Evolutionary conservation across 306 rosid genomes (phyloP), one percentile per base, ranked within the genome.

Genomic region (Acmispon strigosus): DNA sequence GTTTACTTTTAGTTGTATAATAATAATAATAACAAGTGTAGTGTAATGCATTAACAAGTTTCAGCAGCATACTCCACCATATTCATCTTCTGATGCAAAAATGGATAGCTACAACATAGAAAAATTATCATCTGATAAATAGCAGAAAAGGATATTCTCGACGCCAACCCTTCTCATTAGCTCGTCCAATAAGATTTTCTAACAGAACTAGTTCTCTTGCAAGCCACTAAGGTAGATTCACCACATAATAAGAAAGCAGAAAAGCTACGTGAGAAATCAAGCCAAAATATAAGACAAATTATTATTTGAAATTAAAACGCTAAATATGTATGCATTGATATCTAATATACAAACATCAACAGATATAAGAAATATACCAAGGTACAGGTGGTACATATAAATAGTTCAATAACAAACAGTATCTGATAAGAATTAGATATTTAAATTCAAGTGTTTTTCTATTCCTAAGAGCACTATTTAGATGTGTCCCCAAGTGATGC

Each of bases 141-240:
- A 71, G 68, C 63, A 69, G 76, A 22, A 75, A 83, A 92, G 98
- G 98, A 92, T 92, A 92, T 92, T 92, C 98, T 84, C 76, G 83
- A 22, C 96, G 96, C 96, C 92, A 83, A 8, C 98, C 98, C 86
- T 88, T 92, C 62, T 92, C 98, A 72, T 90, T 92, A 22, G 91
- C 88, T 69, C 88, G 87, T 61, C 90, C 96, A 58, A 88, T 92
- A 24, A 77, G 91, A 72, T 86, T 85, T 73, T 85, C 78, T 48
- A 92, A 73, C 20, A 73, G 34, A 36, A 66, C 51, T 19, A 92
- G 83, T 82, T 88, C 96, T 70, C 83, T 82, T 18, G 73, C 80
- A 45, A 92, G 84, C 93, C 91, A 90, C 98, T 90, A 77, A 17
- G 70, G 78, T 39, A 76, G 81, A 82, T 75, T 68, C 59, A 76